phyloP scores from a whole-genome alignment of 768 basidiomycete genomes.

The Termitomyces eurrhizus region DNA sequence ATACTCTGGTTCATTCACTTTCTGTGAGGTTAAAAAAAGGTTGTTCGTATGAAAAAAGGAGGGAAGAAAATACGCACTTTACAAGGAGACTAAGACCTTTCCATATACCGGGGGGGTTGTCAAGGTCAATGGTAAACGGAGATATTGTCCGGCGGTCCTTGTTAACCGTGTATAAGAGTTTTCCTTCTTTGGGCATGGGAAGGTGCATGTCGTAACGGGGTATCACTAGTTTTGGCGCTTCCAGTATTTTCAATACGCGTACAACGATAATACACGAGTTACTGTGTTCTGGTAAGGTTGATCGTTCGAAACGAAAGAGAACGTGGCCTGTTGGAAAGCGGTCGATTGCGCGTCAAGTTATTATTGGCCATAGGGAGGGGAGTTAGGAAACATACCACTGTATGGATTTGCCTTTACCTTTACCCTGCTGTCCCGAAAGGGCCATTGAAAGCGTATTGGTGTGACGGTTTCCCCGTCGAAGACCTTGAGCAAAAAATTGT shows the following conservation, averaged over 20 bases:
- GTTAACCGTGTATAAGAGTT: background rate
- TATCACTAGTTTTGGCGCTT: background rate
- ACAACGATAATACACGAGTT: background rate
- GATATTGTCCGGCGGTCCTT: background rate
- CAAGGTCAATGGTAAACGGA: background rate
- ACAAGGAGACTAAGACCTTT: background rate
- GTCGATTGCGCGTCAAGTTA: background rate
- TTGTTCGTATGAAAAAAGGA: background rate
- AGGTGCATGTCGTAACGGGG: constrained; percentile 4
- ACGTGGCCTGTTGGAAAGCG: background rate
- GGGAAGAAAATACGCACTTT: background rate
- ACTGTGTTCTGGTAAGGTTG: background rate
- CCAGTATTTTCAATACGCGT: constrained; percentile 6
- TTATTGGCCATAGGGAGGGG: no score
- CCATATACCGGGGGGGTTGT: background rate
- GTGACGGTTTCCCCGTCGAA: background rate
- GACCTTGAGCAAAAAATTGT: no score
- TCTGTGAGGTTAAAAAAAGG: background rate
- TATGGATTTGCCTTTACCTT: background rate
- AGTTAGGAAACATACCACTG: background rate
- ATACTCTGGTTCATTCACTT: background rate
- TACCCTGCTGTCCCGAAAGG: background rate
- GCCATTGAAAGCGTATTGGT: background rate
- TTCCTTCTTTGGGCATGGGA: background rate
- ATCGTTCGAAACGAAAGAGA: constrained; percentile 7